phyloP scores from a whole-genome alignment of 805 yeast genomes.

The Candida insectorum region DNA sequence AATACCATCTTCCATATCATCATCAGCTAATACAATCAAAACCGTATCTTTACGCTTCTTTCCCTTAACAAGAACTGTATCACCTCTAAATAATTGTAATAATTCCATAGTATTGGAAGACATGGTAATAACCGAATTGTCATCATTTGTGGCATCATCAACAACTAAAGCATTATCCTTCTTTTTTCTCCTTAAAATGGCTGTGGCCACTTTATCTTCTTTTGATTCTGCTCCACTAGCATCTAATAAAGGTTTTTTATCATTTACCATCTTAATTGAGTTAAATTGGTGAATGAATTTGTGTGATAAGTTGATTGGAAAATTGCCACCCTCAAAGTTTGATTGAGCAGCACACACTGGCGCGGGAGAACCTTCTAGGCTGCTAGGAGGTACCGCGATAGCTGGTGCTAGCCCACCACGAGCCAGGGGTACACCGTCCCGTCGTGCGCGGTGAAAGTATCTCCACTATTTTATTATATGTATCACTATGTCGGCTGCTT shows the following conservation, averaged over 20 bases:
- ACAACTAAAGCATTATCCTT: slow-evolving; percentile 92
- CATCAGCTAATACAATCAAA: slow-evolving; percentile 91
- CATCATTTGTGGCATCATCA: slow-evolving; percentile 96
- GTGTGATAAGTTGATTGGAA: too few species aligned
- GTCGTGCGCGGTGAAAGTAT: too few species aligned
- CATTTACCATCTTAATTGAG: too few species aligned
- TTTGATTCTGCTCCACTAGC: slow-evolving; percentile 64
- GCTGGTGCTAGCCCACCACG: too few species aligned
- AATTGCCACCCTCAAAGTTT: too few species aligned
- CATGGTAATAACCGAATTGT: slow-evolving; percentile 94
- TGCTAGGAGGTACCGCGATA: too few species aligned
- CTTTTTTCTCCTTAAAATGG: slow-evolving; percentile 95
- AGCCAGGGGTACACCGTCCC: too few species aligned
- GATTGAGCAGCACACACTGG: too few species aligned
- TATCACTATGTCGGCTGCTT: too few species aligned
- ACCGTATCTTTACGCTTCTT: slow-evolving; percentile 98
- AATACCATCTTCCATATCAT: slow-evolving; percentile 93
- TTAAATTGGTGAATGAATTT: too few species aligned
- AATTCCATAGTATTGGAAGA: slow-evolving; percentile 93
- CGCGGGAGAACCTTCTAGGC: too few species aligned
- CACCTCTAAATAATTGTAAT: slow-evolving; percentile 94
- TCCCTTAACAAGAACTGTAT: slow-evolving; percentile 95
- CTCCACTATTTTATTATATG: too few species aligned
- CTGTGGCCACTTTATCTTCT: slow-evolving; percentile 86
- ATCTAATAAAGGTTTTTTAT: slow-evolving; percentile 37